phyloP scores from a whole-genome alignment of 192 early-diverging fungal species.

The Thoreauomyces humboldtii region DNA sequence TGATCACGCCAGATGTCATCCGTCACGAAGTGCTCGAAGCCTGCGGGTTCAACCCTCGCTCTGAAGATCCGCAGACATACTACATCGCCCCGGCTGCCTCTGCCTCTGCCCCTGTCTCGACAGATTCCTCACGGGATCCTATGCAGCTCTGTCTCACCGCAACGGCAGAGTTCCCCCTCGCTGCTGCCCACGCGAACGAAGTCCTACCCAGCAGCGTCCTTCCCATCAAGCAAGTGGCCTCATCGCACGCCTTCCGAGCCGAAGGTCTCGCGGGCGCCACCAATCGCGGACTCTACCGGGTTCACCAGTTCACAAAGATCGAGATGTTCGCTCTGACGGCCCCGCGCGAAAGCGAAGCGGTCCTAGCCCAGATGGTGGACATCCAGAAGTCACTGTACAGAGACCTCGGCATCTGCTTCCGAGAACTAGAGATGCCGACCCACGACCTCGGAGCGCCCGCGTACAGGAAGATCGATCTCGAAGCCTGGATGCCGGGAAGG shows the following conservation, averaged over 20 bases:
- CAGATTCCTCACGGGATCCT: slow-evolving; percentile 38
- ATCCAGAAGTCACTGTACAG: slow-evolving; percentile 75
- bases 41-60: slow-evolving; percentile 86
- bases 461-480: slow-evolving; percentile 88
- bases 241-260: slow-evolving; percentile 85
- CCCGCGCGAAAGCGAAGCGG: slow-evolving; percentile 49
- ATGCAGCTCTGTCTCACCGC: slow-evolving; percentile 68
- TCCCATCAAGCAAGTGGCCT: slow-evolving; percentile 73
- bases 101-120: not conserved
- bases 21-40: slow-evolving; percentile 75
- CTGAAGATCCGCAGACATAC: slow-evolving; percentile 86
- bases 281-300: slow-evolving; percentile 86
- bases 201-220: slow-evolving; percentile 56
- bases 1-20: slow-evolving; percentile 80
- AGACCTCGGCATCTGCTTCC: slow-evolving; percentile 76
- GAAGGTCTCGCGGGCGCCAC: slow-evolving; percentile 83
- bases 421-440: slow-evolving; percentile 89
- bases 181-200: slow-evolving; percentile 75
- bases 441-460: slow-evolving; percentile 90
- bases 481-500: slow-evolving; percentile 96
- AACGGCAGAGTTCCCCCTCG: slow-evolving; percentile 90
- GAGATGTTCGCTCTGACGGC: slow-evolving; percentile 79
- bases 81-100: slow-evolving; percentile 24
- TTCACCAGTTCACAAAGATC: slow-evolving; percentile 94
- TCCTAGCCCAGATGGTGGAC: slow-evolving; percentile 67